phyloP scores from a whole-genome alignment of 116 monocot genomes.

The Phalaenopsis hybrid region DNA sequence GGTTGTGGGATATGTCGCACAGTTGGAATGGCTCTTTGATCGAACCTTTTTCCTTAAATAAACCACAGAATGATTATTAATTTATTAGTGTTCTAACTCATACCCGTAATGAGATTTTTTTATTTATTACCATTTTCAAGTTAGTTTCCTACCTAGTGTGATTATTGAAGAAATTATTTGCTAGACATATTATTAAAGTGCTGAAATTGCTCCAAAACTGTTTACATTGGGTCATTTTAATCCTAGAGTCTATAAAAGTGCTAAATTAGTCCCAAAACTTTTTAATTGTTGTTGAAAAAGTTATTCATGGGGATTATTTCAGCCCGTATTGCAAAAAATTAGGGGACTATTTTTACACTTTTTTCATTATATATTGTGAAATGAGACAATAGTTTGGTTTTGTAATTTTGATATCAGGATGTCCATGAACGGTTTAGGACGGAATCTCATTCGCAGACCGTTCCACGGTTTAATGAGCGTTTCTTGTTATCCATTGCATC shows the following conservation, averaged over 20 bases:
- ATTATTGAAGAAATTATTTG: not conserved
- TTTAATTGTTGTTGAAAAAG: no score
- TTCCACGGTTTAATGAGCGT: constrained; percentile 81
- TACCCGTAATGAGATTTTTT: not conserved
- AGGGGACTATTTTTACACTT: no score
- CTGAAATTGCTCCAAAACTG: no score
- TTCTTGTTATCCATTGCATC: constrained; percentile 87
- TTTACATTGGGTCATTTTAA: no score
- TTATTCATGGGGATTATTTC: no score
- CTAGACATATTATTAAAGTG: not conserved
- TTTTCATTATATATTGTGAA: not conserved
- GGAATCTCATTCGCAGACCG: constrained; percentile 73
- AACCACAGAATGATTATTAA: not conserved
- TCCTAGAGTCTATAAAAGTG: no score
- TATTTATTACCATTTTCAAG: not conserved
- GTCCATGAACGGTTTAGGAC: constrained; percentile 96
- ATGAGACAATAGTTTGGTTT: not conserved
- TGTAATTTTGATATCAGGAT: constrained; percentile 51
- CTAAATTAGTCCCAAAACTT: no score
- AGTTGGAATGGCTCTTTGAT: not conserved
- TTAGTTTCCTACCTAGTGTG: not conserved
- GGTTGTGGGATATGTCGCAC: not conserved
- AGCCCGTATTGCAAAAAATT: no score
- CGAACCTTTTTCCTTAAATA: not conserved
- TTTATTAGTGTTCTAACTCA: not conserved